Conservation (phyloP, 2,329 filamentous ascomycete species). For the Neopestalotiopsis sp. region DNA sequence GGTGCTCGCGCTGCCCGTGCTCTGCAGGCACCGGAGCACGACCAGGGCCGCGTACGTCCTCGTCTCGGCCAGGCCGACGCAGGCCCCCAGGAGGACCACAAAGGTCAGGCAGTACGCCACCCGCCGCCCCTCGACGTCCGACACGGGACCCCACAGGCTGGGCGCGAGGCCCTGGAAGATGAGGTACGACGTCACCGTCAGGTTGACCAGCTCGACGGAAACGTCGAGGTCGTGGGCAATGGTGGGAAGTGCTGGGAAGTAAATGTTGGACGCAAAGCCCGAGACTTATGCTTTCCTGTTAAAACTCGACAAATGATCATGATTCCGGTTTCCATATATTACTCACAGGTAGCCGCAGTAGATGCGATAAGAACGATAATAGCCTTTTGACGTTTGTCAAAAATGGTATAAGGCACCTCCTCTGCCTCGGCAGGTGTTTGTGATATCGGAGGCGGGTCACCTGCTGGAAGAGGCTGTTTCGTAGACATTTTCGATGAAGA, state of each 20-base stretch:
- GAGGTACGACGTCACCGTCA: constrained; percentile 55
- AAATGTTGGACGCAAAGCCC: constrained; percentile 35
- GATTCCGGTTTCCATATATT: too few relatives aligned
- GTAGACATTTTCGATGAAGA: not conserved
- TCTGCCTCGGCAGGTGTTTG: not conserved
- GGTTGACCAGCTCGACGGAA: constrained; percentile 49
- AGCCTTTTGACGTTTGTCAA: constrained; percentile 53
- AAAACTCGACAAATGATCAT: too few relatives aligned
- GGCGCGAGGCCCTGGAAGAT: constrained; percentile 49
- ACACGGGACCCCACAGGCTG: constrained; percentile 42
- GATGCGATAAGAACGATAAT: constrained; percentile 54
- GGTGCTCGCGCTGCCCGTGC: constrained; percentile 49
- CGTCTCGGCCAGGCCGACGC: constrained; percentile 40
- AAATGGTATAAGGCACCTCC: constrained; percentile 51
- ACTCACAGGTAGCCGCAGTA: constrained; percentile 55
- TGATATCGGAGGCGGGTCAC: not conserved
- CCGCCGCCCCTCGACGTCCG: constrained; percentile 43
- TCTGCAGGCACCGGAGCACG: constrained; percentile 47
- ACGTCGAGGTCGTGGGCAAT: constrained; percentile 40
- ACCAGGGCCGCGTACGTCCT: constrained; percentile 42
- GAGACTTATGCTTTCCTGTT: constrained; percentile 36
- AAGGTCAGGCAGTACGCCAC: constrained; percentile 44
- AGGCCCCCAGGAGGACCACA: constrained; percentile 39
- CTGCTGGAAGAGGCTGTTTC: not conserved
- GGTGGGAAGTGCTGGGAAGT: constrained; percentile 13